Percentiles rank a stretch among this genome's conserved stretches.
phyloP scores from a whole-genome alignment of 768 basidiomycete genomes.

The Serendipita indica region DNA sequence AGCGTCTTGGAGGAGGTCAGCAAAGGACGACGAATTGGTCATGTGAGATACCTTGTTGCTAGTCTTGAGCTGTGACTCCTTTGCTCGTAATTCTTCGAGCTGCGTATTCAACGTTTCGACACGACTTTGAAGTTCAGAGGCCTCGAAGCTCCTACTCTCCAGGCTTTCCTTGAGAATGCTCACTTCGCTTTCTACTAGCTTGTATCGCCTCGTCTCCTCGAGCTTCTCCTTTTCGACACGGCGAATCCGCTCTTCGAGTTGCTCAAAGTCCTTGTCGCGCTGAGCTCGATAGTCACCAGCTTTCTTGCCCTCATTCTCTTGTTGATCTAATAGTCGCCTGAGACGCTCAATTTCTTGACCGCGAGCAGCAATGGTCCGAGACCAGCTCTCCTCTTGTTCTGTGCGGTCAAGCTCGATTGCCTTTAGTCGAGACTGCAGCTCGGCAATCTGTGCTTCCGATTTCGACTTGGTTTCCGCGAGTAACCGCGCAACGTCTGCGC shows the following conservation, averaged over 20 bases:
- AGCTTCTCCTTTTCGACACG: constrained; percentile 34
- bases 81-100: constrained; percentile 47
- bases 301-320: constrained; percentile 39
- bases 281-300: constrained; percentile 35
- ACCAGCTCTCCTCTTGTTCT: constrained; percentile 83
- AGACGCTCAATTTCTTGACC: constrained; percentile 62
- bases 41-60: constrained; percentile 57
- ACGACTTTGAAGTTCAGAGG: constrained; percentile 36
- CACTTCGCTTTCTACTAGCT: not conserved
- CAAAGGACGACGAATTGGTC: constrained; percentile 2
- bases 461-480: constrained; percentile 59
- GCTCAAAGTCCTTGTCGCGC: constrained; percentile 36
- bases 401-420: constrained; percentile 67
- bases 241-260: constrained; percentile 19
- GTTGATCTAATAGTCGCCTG: constrained; percentile 25
- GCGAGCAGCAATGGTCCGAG: constrained; percentile 65
- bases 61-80: constrained; percentile 53
- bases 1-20: constrained; percentile 40
- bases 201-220: constrained; percentile 25
- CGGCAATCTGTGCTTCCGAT: constrained; percentile 61
- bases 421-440: constrained; percentile 48
- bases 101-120: constrained; percentile 44
- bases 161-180: not conserved
- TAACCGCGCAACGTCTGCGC: constrained; percentile 55
- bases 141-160: constrained; percentile 25